Conservation (phyloP, 257 asterid genomes). For the Solanum medicagineum region DNA sequence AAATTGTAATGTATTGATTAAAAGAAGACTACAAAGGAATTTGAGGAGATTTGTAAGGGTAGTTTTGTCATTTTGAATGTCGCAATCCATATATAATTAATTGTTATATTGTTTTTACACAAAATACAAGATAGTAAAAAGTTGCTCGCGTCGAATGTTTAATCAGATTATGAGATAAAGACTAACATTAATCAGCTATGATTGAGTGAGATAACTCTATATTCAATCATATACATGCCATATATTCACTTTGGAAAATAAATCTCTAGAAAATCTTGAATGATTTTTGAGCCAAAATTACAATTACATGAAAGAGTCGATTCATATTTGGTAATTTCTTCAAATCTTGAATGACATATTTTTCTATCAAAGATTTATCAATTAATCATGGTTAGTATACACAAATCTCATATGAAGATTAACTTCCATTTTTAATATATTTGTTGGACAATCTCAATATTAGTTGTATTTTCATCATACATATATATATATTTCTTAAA, state of each 20-base stretch:
- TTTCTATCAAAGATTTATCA: background rate
- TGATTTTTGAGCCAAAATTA: background rate
- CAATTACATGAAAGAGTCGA: background rate
- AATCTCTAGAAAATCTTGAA: background rate
- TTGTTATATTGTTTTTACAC: too few species aligned
- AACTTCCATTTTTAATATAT: too few species aligned
- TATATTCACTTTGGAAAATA: background rate
- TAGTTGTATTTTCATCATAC: too few species aligned
- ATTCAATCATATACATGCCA: background rate
- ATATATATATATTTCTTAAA: too few species aligned
- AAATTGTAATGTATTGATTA: background rate
- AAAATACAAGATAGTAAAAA: background rate
- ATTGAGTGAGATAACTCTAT: background rate
- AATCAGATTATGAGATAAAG: background rate
- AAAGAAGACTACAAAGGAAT: background rate
- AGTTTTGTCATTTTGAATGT: background rate
- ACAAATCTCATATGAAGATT: background rate
- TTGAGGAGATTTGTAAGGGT: background rate
- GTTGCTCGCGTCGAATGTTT: fast-evolving
- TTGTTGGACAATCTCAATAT: too few species aligned
- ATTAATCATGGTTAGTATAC: background rate
- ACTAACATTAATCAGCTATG: too few species aligned
- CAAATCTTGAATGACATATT: background rate
- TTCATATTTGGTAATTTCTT: background rate
- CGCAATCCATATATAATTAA: background rate